Conservation (phyloP, 805 yeast species). For the Metschnikowia anglica region DNA sequence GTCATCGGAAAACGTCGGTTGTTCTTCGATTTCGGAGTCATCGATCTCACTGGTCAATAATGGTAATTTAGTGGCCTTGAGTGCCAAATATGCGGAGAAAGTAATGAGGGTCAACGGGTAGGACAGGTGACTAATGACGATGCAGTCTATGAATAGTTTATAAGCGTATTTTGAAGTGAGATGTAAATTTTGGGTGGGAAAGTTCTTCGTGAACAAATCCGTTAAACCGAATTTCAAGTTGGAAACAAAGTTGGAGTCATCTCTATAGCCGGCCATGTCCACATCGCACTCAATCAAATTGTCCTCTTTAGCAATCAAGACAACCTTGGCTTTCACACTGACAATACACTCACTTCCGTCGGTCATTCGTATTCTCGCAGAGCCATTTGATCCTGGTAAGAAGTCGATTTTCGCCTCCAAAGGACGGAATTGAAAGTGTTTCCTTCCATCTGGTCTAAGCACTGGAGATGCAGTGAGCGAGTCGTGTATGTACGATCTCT, state of each 20-base stretch:
- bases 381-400: conserved; percentile 87
- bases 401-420: conserved; percentile 79
- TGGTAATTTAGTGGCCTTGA: conserved; percentile 76
- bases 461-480: conserved; percentile 62
- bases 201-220: conserved; percentile 49
- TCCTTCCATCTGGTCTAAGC: conserved; percentile 84
- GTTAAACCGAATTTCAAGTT: conserved; percentile 63
- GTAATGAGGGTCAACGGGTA: conserved; percentile 82
- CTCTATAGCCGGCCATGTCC: conserved; percentile 77
- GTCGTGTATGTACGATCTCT: conserved; percentile 70
- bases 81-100: conserved; percentile 76
- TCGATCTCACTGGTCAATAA: conserved; percentile 65
- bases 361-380: conserved; percentile 77
- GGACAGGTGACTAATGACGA: conserved; percentile 73
- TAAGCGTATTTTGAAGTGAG: conserved; percentile 75
- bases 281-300: conserved; percentile 72
- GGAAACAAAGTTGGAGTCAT: conserved; percentile 68
- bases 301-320: conserved; percentile 38
- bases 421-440: conserved; percentile 74
- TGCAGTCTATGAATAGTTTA: conserved; percentile 75
- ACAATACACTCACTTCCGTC: conserved; percentile 95
- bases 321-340: conserved; percentile 85
- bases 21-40: conserved; percentile 70
- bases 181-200: conserved; percentile 52
- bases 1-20: conserved; percentile 88